Percentiles rank a stretch among this genome's conserved stretches.
phyloP scores from a whole-genome alignment of 805 yeast species.

The Saccharomycopsis babjevae region DNA sequence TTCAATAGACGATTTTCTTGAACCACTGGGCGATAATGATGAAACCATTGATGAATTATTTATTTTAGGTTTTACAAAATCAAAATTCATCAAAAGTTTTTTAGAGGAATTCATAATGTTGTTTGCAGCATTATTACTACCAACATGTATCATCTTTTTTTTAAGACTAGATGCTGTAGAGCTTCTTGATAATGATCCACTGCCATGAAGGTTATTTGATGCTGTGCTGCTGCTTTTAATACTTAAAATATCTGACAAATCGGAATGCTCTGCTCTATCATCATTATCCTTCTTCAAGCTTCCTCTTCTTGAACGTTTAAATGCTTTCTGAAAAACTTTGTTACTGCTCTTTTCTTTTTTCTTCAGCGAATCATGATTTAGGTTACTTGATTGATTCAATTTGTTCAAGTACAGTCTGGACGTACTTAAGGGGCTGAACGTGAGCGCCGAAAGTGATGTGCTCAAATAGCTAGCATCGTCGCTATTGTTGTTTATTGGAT shows the following conservation, averaged over 20 bases:
- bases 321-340: conserved; percentile 8
- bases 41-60: conserved; percentile 6
- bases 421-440: conserved; percentile 15
- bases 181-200: neutral
- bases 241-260: neutral
- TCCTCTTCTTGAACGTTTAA: conserved; percentile 2
- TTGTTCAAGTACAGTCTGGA: conserved; percentile 10
- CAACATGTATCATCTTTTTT: neutral
- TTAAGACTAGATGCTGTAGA: conserved; percentile 1
- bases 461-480: neutral
- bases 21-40: conserved; percentile 4
- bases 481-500: neutral
- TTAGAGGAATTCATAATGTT: neutral
- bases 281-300: neutral
- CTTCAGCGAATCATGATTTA: conserved; percentile 9
- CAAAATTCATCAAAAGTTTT: neutral
- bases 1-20: conserved; percentile 8
- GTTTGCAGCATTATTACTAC: neutral
- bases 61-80: conserved; percentile 1
- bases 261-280: neutral
- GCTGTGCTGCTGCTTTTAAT: neutral
- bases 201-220: neutral
- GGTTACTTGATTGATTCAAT: conserved; percentile 6
- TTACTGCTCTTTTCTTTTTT: conserved; percentile 1
- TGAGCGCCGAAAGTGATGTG: conserved; percentile 12